Conservation (phyloP, 73 alveolate genomes). For the Paramecium primaurelia region DNA sequence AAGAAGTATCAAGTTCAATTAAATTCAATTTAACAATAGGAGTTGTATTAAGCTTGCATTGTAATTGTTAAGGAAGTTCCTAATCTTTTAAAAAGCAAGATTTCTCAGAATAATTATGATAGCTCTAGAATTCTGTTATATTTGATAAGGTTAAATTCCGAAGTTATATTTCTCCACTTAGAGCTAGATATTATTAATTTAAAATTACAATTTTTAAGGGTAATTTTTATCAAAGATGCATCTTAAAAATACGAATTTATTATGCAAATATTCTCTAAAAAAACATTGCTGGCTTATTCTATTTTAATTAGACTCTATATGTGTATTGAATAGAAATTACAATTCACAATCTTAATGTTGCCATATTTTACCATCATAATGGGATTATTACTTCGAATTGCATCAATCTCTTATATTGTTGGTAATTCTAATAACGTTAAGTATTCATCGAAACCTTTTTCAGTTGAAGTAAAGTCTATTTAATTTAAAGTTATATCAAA, state of each 20-base stretch:
- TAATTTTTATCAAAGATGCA: not conserved
- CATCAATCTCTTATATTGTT: not conserved
- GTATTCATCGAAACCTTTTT: not conserved
- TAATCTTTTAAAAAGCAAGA: not conserved
- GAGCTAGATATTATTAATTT: not conserved
- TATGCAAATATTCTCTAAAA: not conserved
- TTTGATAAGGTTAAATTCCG: not conserved
- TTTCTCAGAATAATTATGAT: not conserved
- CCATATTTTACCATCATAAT: not conserved
- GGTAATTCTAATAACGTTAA: not conserved
- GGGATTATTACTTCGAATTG: not conserved
- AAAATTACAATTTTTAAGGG: not conserved
- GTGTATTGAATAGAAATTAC: not conserved
- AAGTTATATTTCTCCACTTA: not conserved
- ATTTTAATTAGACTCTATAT: not conserved
- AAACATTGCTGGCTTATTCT: not conserved
- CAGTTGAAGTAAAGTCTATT: not conserved
- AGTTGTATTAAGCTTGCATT: not conserved
- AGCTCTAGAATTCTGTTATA: not conserved
- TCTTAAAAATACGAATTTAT: not conserved
- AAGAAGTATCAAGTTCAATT: not conserved
- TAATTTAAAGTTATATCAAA: not conserved
- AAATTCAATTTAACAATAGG: not conserved
- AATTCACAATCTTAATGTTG: not conserved
- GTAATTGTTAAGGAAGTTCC: not conserved